Percentiles rank a stretch among this genome's conserved stretches.
Conservation (phyloP, 2,329 filamentous ascomycete species). For the Ophiostoma ips region DNA sequence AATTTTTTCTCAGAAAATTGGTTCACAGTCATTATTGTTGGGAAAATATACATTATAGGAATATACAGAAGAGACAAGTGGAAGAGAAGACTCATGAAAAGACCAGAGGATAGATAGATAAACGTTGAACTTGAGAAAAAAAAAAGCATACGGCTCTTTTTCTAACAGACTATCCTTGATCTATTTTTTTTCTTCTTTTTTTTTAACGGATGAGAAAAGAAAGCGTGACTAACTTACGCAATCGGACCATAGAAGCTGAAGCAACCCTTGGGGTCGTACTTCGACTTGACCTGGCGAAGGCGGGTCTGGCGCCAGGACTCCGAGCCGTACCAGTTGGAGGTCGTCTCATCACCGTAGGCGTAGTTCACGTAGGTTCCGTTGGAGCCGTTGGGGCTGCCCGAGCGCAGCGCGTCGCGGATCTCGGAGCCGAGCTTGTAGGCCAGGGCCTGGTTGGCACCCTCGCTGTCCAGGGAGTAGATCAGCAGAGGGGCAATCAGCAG, state of each 20-base stretch:
- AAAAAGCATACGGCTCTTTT: not conserved
- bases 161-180: not conserved
- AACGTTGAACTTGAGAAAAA: no score
- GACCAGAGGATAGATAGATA: no score
- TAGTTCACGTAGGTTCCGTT: constrained; percentile 35
- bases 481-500: constrained; percentile 27
- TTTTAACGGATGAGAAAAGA: not conserved
- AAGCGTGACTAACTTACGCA: not conserved
- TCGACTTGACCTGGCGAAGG: constrained; percentile 30
- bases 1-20: no score
- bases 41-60: no score
- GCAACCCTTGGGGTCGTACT: constrained; percentile 31
- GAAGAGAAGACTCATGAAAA: not conserved
- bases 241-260: constrained; percentile 33
- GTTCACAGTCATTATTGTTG: no score
- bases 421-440: constrained; percentile 24
- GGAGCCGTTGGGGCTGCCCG: constrained; percentile 18
- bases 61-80: not conserved
- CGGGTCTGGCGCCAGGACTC: constrained; percentile 34
- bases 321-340: constrained; percentile 30
- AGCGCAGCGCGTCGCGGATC: constrained; percentile 24
- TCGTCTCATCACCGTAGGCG: constrained; percentile 32
- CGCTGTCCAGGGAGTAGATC: constrained; percentile 21
- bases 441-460: constrained; percentile 19
- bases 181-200: not conserved